A percentile compares a stretch with the other conserved stretches of the same genome.
Evolutionary conservation across 441 rosid genomes (phyloP).

Genomic region (Rhodomyrtus psidioides): DNA sequence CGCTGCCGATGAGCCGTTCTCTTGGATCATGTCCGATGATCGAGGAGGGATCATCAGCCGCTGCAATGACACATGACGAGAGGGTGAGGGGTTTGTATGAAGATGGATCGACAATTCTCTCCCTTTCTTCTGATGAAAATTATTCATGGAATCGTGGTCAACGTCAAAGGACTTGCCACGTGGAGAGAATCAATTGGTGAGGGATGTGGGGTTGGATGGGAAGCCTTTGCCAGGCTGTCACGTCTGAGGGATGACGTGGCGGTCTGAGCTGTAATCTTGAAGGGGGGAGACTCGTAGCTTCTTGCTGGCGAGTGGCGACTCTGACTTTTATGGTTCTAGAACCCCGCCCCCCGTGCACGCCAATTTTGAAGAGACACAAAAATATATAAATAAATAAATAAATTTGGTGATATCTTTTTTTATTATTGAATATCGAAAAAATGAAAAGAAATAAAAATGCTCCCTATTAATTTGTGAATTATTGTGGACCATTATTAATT

Average conservation of each 20-base stretch:
- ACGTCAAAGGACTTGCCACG: not conserved
- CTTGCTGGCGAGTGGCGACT: not conserved
- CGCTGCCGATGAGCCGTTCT: too few relatives aligned
- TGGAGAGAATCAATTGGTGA: not conserved
- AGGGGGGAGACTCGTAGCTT: rapidly evolving
- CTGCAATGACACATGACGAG: not conserved
- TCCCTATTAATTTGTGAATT: not conserved
- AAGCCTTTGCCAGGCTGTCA: too few relatives aligned
- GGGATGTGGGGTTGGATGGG: not conserved
- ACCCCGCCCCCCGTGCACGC: not conserved
- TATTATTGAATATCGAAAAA: not conserved
- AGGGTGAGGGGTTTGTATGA: not conserved
- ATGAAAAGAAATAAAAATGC: not conserved
- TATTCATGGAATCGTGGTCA: not conserved
- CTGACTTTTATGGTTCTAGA: too few relatives aligned
- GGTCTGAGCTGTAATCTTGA: not conserved
- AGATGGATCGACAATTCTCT: not conserved
- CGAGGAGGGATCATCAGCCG: not conserved
- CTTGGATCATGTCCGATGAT: not conserved
- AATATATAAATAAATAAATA: not conserved
- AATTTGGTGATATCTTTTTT: not conserved
- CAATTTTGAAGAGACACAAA: not conserved
- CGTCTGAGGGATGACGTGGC: not conserved
- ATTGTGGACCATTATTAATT: too few relatives aligned
- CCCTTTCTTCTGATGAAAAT: not conserved